Evolutionary conservation across 78 protist species (phyloP), one percentile per base, ranked within the genome.

Genomic region (Monosiga brevicollis): DNA sequence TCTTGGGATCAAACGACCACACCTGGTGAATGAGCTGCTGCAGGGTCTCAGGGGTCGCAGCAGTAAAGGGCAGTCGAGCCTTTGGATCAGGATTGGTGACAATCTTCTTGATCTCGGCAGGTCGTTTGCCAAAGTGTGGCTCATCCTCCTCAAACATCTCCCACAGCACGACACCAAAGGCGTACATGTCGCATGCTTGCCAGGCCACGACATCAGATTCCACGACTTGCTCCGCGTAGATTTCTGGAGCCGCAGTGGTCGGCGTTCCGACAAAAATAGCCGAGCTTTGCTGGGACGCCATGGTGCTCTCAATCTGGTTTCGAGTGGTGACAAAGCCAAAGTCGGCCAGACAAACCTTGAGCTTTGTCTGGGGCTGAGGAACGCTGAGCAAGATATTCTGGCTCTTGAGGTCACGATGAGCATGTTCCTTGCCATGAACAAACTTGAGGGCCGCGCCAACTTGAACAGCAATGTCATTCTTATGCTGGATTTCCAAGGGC

Each of bases 111-210:
- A 34, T 73, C 37, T 10, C 22, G 76, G 22, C 41, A 20, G 41
- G 37, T 15, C 29, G 15, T 15, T 49, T 49, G 76, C 36, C 76
- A 73, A 34, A 73, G 41, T 26, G 20, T 10, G 41, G 76, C 32
- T 26, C 76, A 6, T 34, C 76, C 76, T 34, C 41, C 76, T 26
- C 32, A 73, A 25, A 73, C 76, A 73, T 6, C 76, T 73, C 76
- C 76, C 76, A 73, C 36, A 73, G 76, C 76, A 73, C 76, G 10
- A 73, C 76, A 20, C 36, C 6, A 73, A 73, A 73, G 76, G 76
- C 9, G 41, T 34, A 73, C 22, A 73, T 34, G 36, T 73, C 76
- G 41, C 41, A 73, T 23, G 62, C 62, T 6, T 15, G 15, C 62
- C 62, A 49, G 62, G 62, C 62, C 62, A 15, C 62, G 29, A 49